Evolutionary conservation across 2,329 filamentous ascomycete species (phyloP), one percentile per base, ranked within the genome.

Genomic region (Botrytis galanthina): DNA sequence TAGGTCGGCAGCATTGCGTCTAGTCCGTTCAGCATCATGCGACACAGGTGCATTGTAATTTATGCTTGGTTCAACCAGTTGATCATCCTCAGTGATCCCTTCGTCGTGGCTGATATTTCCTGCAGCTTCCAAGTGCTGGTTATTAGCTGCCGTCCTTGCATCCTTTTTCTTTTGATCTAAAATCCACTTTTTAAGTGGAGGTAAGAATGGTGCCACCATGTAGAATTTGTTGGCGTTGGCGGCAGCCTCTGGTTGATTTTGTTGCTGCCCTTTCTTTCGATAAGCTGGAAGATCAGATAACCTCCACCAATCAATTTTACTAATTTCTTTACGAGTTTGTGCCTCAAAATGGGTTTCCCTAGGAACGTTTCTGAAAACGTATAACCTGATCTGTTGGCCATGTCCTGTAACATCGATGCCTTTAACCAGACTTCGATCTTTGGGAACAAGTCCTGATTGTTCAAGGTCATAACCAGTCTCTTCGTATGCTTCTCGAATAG

Each of bases 131-230:
- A 84, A 78, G 46, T 87, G 83, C 22, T 82, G 81, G 46, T 80
- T 82, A 54, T 81, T 84, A 42, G 83, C 78, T 29, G 82, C 81
- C 75, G 84, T 84, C 77, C 85, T 84, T 14, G 85, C 84, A 78
- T 93, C 92, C n/a, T 87, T 86, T 83, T 91, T 94, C 84, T 89
- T 92, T 83, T 97, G 93, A 76, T 92, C 89, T n/a, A 90, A 85
- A 64, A 98, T 94, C 95, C 95, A 98, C 81, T 93, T 94, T 82
- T 94, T 95, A 67, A 99, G 83, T 9, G 90, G 92, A 1, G 90
- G 90, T 72, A 98, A 85, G 80, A 99, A 99, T 0, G 95, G 95
- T 0, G 94, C 94, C 29, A 99, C 96, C 93, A 98, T 98, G 83
- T 98, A 99, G 81, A 98, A 98, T 80, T 95, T 98, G 82, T 92